A percentile compares a stretch with the other conserved stretches of the same genome.
These are phyloP conservation scores for Schwanniomyces pseudopolymorphus DNA, from an alignment of 805 yeast species.

Conservation along the genomic window DNA sequence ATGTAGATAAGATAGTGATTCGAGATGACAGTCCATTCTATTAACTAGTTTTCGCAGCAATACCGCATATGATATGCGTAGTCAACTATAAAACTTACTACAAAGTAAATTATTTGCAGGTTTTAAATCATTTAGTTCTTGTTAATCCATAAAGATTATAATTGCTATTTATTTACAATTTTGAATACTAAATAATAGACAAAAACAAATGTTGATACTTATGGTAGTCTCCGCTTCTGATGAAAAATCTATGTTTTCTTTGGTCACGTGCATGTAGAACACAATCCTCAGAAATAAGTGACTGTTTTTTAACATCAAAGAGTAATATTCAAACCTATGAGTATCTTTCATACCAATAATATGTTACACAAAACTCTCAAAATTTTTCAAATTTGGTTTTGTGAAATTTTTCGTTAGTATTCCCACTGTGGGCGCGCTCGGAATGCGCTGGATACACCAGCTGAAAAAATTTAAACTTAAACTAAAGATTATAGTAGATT, in stretches of 20 bases:
- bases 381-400: not conserved
- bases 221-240: too few relatives aligned
- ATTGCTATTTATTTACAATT: too few relatives aligned
- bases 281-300: not conserved
- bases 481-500: not conserved
- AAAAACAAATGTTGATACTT: too few relatives aligned
- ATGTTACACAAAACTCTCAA: not conserved
- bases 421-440: not conserved
- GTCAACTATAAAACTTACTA: too few relatives aligned
- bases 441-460: not conserved
- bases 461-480: constrained; percentile 3
- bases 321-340: not conserved
- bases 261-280: not conserved
- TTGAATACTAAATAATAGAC: too few relatives aligned
- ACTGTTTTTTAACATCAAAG: not conserved
- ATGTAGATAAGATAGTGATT: too few relatives aligned
- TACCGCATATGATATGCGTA: not conserved
- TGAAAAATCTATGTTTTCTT: too few relatives aligned
- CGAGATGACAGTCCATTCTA: too few relatives aligned
- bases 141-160: too few relatives aligned
- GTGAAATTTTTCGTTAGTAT: not conserved
- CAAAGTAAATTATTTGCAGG: too few relatives aligned
- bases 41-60: not conserved
- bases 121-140: too few relatives aligned
- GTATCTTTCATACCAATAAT: not conserved